Percentiles rank a stretch among this genome's conserved stretches.
These are phyloP conservation scores for Aaosphaeria arxii DNA, from an alignment of 2,329 filamentous ascomycete genomes.

Conservation along the genomic window DNA sequence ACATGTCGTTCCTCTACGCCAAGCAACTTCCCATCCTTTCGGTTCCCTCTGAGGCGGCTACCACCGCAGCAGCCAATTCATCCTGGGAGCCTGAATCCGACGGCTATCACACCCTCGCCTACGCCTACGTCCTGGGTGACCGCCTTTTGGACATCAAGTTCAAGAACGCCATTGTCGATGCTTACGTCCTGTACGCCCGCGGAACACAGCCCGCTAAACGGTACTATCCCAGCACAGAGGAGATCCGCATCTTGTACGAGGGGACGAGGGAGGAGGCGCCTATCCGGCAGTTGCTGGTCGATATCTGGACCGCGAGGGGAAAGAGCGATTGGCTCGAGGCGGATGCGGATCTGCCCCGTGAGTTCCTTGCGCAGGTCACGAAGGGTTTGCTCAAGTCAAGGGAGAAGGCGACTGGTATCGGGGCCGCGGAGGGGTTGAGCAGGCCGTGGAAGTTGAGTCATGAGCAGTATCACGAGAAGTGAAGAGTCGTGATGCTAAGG, in stretches of 20 bases:
- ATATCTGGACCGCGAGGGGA: constrained; percentile 15
- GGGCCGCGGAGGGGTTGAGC: background rate
- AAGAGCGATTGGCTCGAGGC: constrained; percentile 14
- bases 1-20: constrained; percentile 6
- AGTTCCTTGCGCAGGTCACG: constrained; percentile 6
- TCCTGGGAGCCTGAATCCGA: background rate
- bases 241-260: constrained; percentile 12
- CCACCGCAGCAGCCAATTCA: background rate
- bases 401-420: background rate
- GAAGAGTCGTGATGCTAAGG: background rate
- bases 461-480: constrained; percentile 8
- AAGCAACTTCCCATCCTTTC: constrained; percentile 1
- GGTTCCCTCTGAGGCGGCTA: background rate
- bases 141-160: constrained; percentile 11
- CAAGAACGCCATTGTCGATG: constrained; percentile 14
- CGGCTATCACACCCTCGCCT: constrained; percentile 9
- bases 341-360: constrained; percentile 5
- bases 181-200: constrained; percentile 12
- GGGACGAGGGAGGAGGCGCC: constrained; percentile 11
- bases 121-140: constrained; percentile 17
- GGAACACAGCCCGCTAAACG: constrained; percentile 3
- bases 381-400: constrained; percentile 3
- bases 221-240: constrained; percentile 10
- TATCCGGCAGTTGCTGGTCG: constrained; percentile 13
- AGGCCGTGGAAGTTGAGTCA: constrained; percentile 8